Base-by-base conservation (phyloP, 108 stramenopile species). In the Nitzschia sp. region DNA sequence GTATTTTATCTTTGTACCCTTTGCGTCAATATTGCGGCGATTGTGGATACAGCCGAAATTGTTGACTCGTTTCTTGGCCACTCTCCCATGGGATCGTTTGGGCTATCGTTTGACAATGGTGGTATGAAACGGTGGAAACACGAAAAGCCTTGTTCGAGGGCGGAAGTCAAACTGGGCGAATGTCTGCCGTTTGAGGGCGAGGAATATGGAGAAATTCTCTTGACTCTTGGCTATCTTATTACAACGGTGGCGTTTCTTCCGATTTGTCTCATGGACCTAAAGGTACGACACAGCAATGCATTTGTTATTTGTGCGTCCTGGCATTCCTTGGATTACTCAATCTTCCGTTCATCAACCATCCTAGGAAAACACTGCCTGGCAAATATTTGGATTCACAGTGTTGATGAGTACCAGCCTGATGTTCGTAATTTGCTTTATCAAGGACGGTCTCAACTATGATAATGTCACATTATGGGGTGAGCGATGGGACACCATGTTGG, bases 21-120 rank as follows among this genome's bases (percentile, higher is more conserved):
- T 2, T 78, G 76, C 33, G 56, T 78, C 31, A 77, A 74, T 33
- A 59, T 82, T 31, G 53, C 76, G 2, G 33, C 66, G 1, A 66
- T 82, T 46, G 73, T 77, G 48, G 81, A 82, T 47, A 74, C 68
- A 18, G 64, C 72, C 3, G 66, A 82, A 62, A 64, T 82, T 48
- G 57, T 82, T 9, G 81, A 82, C 60, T 59, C 70, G 9, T 53
- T 78, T 26, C 30, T 77, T 26, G 76, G 48, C 1, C 70, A 76
- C 28, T 54, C 53, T 54, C 11, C 38, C 8, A 23, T 54, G 18
- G 53, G 53, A 54, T 19, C 53, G 6, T 54, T 11, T 11, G 53
- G 53, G 6, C 21, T 23, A 19, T 11, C 19, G 18, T 54, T 54
- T 19, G 53, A 54, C n/a, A 19, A 54, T 5, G 38, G 38, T 11